Evolutionary conservation across 2,329 filamentous ascomycete genomes (phyloP).

Genomic region (Cercospora sojina): DNA sequence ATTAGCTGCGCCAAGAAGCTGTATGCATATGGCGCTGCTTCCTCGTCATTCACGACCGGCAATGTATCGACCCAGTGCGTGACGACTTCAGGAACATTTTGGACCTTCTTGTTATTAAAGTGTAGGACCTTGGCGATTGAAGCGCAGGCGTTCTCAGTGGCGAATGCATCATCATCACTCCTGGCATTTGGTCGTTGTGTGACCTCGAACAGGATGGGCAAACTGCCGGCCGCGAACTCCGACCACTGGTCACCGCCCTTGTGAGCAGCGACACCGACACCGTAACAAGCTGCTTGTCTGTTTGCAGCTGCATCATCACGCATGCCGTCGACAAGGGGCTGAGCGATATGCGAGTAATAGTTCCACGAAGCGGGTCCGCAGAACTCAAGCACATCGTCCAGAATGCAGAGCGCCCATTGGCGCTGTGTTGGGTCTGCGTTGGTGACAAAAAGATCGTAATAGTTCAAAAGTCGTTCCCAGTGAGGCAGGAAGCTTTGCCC

Average conservation of each 20-base stretch:
- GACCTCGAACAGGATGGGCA: conserved; percentile 81
- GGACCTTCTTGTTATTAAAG: conserved; percentile 76
- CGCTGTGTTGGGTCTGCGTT: conserved; percentile 84
- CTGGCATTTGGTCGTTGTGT: conserved; percentile 78
- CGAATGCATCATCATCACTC: conserved; percentile 90
- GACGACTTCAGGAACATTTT: conserved; percentile 72
- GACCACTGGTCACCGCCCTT: conserved; percentile 85
- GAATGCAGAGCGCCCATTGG: conserved; percentile 98
- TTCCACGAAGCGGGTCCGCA: conserved; percentile 84
- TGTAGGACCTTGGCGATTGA: conserved; percentile 96
- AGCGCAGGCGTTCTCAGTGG: conserved; percentile 94
- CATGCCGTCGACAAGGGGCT: conserved; percentile 83
- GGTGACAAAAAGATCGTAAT: conserved; percentile 81
- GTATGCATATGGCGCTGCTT: conserved; percentile 95
- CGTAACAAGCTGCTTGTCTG: conserved; percentile 92
- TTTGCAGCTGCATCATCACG: conserved; percentile 84
- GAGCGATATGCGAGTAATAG: conserved; percentile 81
- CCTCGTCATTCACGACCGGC: conserved; percentile 91
- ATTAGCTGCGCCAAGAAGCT: conserved; percentile 88
- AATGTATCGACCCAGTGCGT: conserved; percentile 88
- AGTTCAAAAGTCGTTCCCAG: conserved; percentile 82
- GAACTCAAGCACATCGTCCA: conserved; percentile 97
- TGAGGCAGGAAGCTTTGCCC: conserved; percentile 77
- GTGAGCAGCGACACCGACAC: conserved; percentile 91
- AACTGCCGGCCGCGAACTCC: conserved; percentile 75